Evolutionary conservation across 2,329 filamentous ascomycete genomes (phyloP), one percentile per base, ranked within the genome.

Genomic region (Penicillium sp.): DNA sequence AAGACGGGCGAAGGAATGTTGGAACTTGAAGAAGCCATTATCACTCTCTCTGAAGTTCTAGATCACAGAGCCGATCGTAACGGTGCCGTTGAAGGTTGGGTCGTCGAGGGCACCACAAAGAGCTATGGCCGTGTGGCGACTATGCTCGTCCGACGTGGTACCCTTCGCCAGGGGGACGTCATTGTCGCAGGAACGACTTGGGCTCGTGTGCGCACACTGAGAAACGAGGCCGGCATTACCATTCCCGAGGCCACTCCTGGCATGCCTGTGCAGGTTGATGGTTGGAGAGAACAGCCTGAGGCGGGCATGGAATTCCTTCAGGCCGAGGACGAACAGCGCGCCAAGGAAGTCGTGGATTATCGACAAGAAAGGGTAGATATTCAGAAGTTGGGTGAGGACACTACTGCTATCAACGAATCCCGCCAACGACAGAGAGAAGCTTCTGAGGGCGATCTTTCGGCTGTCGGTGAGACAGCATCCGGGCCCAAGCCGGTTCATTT

Each of bases 1-100:
- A 97, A 95, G 81, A 98, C 95, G 0, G 95, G 95, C 1, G 83
- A 90, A 74, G 95, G 95, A 53, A 98, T 99, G 89, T 83, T 88
- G 17, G 91, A 96, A 55, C 85, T 99, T 2, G 95, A 98, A 78
- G 96, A 99, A 81, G 93, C 91, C 53, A 92, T 94, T 52, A 81
- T 95, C 23, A 90, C 92, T 0, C 85, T 97, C 5, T 91, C 93
- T 1, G 95, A 99, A 74, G 88, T 98, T 67, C 85, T 97, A 13
- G 95, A 99, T 70, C 90, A 96, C 71, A 90, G 94, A 50, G 92
- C 94, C 30, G 91, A 96, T 69, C 76, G 76, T 0, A 85, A 91
- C 64, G 91, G 92, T 21, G 85, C 87, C 73, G 92, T 90, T 7
- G 95, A 99, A 79, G 95, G 95, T 17, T 97, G 93, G 92, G 85